These are phyloP conservation scores for Nectriaceae sp. DNA, from an alignment of 2,329 filamentous ascomycete species.

Conservation along the genomic window DNA sequence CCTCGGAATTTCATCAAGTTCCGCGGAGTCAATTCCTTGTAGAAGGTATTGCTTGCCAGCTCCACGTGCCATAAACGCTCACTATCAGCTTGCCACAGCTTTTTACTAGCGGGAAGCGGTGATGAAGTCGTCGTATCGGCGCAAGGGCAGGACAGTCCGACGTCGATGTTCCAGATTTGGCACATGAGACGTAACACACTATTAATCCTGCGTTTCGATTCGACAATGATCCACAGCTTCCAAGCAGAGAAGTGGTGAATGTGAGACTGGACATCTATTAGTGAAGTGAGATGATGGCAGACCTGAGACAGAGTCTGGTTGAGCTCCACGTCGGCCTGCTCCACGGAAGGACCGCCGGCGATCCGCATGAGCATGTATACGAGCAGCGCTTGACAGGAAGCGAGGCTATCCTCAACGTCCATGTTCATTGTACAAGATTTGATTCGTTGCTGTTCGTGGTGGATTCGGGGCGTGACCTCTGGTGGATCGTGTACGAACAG, in stretches of 20 bases:
- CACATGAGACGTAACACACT: constrained; percentile 4
- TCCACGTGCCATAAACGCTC: constrained; percentile 2
- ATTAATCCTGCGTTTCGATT: constrained; percentile 4
- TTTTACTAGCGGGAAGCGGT: constrained; percentile 6
- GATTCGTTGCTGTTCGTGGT: neutral
- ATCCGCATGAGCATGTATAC: constrained; percentile 4
- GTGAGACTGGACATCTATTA: neutral
- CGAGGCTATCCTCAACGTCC: neutral
- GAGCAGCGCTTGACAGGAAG: neutral
- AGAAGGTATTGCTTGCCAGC: neutral
- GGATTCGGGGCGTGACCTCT: neutral
- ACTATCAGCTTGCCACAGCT: constrained; percentile 2
- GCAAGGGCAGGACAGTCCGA: neutral
- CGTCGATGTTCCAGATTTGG: constrained; percentile 3
- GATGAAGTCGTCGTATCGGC: neutral
- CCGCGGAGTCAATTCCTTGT: neutral
- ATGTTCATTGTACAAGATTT: neutral
- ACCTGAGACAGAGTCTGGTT: neutral
- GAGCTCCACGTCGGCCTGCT: neutral
- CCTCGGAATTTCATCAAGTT: constrained; percentile 3
- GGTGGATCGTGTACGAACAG: neutral
- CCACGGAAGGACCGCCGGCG: neutral
- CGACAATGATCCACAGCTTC: constrained; percentile 7
- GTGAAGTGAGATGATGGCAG: neutral
- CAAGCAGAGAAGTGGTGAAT: constrained; percentile 1